A percentile compares a stretch with the other conserved stretches of the same genome.
Conservation (phyloP, 257 asterid species). For the Coffea canephora region DNA sequence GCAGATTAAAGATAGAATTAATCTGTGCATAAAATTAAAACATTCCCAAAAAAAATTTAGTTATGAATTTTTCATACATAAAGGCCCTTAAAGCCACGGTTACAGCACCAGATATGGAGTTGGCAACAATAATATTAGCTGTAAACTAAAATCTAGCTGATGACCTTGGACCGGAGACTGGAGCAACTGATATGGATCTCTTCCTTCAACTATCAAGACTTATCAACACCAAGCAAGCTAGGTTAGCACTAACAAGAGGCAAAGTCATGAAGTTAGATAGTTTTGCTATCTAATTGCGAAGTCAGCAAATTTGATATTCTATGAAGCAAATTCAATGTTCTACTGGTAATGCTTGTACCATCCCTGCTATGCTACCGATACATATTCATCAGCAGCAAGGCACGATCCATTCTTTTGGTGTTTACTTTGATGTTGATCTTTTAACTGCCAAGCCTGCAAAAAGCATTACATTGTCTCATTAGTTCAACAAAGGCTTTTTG, state of each 20-base stretch:
- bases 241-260: conserved; percentile 7
- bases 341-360: background rate
- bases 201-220: background rate
- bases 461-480: background rate
- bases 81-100: background rate
- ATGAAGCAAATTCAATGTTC: background rate
- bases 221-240: background rate
- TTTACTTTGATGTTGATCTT: conserved; percentile 31
- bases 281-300: background rate
- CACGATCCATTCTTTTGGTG: conserved; percentile 13
- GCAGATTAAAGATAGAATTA: too few relatives aligned
- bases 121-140: background rate
- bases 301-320: background rate
- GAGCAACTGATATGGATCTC: background rate
- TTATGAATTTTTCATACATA: background rate
- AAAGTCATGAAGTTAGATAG: background rate
- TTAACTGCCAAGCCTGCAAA: conserved; percentile 52
- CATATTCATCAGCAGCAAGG: conserved; percentile 32
- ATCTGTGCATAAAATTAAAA: background rate
- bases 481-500: background rate
- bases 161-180: background rate
- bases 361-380: background rate
- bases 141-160: background rate
- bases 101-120: background rate
- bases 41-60: background rate